Evolutionary conservation across 2,329 filamentous ascomycete species (phyloP).

Genomic region (Didymella sp.): DNA sequence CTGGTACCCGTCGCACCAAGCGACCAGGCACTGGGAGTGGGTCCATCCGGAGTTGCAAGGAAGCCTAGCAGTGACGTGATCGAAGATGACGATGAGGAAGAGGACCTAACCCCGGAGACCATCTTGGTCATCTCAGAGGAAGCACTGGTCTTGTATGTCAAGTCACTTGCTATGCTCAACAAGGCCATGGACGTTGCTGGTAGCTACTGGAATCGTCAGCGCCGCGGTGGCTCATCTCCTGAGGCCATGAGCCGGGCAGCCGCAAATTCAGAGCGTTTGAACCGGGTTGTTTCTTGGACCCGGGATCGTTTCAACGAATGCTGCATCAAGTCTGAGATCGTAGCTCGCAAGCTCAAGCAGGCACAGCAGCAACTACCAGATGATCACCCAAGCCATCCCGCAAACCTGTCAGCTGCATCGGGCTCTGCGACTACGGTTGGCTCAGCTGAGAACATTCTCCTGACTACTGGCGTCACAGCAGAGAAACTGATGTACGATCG

Average conservation of each 20-base stretch:
- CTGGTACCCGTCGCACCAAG: conserved; percentile 85
- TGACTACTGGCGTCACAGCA: conserved; percentile 88
- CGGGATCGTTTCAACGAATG: conserved; percentile 95
- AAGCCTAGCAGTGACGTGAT: conserved; percentile 57
- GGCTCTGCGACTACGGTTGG: conserved; percentile 64
- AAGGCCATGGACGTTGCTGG: conserved; percentile 96
- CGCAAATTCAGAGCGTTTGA: conserved; percentile 74
- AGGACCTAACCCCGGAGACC: conserved; percentile 82
- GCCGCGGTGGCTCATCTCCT: conserved; percentile 63
- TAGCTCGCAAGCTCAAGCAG: conserved; percentile 85
- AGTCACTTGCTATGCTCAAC: conserved; percentile 85
- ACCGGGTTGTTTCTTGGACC: conserved; percentile 94
- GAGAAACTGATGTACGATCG: conserved; percentile 99
- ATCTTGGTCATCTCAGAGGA: conserved; percentile 89
- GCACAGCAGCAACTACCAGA: conserved; percentile 83
- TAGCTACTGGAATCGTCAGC: conserved; percentile 85
- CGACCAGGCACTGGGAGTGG: conserved; percentile 70
- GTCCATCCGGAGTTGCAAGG: conserved; percentile 57
- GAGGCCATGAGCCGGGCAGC: conserved; percentile 48
- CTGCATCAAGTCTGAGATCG: conserved; percentile 92
- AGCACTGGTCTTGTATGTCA: conserved; percentile 93
- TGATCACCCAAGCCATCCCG: conserved; percentile 86
- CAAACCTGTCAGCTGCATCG: conserved; percentile 71
- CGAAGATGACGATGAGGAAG: conserved; percentile 58
- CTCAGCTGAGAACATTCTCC: conserved; percentile 78